Percentiles rank a stretch among this genome's conserved stretches.
phyloP scores from a whole-genome alignment of 2,329 filamentous ascomycete species.

The Pseudocercospora pini-densiflorae region DNA sequence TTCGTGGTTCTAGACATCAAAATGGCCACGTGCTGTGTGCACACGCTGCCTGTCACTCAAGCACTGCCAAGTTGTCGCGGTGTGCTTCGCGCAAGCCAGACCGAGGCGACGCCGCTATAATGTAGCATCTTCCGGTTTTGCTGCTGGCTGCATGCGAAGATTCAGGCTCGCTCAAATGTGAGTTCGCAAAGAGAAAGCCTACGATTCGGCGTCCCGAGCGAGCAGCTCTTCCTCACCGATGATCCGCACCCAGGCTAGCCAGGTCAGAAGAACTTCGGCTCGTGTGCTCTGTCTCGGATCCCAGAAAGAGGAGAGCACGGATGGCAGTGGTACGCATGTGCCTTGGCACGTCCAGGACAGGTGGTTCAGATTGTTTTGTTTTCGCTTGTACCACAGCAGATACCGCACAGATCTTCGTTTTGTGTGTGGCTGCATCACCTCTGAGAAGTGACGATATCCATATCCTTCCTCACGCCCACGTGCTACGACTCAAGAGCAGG shows the following conservation, averaged over 20 bases:
- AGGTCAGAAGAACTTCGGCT: background rate
- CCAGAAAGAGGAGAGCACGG: background rate
- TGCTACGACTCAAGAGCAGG: background rate
- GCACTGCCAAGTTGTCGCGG: background rate
- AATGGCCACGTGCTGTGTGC: background rate
- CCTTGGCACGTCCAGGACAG: background rate
- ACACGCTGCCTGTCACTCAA: constrained; percentile 1
- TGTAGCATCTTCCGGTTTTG: background rate
- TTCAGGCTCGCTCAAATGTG: background rate
- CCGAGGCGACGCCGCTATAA: background rate
- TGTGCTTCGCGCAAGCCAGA: background rate
- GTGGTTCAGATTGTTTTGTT: background rate
- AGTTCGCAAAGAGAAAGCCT: background rate
- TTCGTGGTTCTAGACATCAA: background rate
- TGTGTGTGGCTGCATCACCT: background rate
- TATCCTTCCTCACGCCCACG: background rate
- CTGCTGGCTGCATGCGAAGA: background rate
- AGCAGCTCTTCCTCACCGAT: background rate
- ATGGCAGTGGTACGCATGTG: background rate
- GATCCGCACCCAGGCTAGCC: background rate
- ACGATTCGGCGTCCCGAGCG: background rate
- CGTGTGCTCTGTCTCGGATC: constrained; percentile 4
- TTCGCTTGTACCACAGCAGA: background rate
- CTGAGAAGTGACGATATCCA: background rate
- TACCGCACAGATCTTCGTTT: background rate